A percentile compares a stretch with the other conserved stretches of the same genome.
Evolutionary conservation across 78 protist genomes (phyloP).

Genomic region (Tieghemostelium lacteum): DNA sequence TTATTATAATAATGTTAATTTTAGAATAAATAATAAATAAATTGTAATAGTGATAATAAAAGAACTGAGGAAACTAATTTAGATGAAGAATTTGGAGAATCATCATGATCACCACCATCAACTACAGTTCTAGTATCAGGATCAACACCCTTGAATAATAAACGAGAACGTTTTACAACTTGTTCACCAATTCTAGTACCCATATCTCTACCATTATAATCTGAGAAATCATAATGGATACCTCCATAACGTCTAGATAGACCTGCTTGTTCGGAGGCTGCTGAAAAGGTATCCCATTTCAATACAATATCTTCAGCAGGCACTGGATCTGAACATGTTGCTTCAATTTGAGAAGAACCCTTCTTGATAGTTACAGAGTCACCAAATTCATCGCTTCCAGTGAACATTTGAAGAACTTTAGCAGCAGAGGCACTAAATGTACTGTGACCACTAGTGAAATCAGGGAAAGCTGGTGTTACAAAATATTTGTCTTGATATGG

Average conservation of each 20-base stretch:
- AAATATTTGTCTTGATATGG: conserved; percentile 44
- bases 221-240: conserved; percentile 33
- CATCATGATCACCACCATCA: too few species aligned
- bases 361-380: conserved; percentile 7
- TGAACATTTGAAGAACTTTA: conserved; percentile 17
- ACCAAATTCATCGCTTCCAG: conserved; percentile 41
- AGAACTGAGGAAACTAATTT: too few species aligned
- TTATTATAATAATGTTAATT: too few species aligned
- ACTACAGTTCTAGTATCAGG: background rate
- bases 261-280: conserved; percentile 35
- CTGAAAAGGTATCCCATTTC: conserved; percentile 44
- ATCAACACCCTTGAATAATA: conserved; percentile 21
- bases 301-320: conserved; percentile 10
- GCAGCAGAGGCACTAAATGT: conserved; percentile 36
- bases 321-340: conserved; percentile 11
- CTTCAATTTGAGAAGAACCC: conserved; percentile 28
- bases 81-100: too few species aligned
- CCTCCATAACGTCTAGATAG: conserved; percentile 43
- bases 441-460: conserved; percentile 49
- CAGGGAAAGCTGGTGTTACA: conserved; percentile 31
- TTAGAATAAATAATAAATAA: too few species aligned
- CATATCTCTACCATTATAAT: background rate
- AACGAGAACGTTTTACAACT: conserved; percentile 5
- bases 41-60: too few species aligned
- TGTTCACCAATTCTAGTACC: conserved; percentile 38